These are phyloP conservation scores for Neolentinus lepideus DNA, from an alignment of 1,284 basidiomycete species.

Conservation along the genomic window DNA sequence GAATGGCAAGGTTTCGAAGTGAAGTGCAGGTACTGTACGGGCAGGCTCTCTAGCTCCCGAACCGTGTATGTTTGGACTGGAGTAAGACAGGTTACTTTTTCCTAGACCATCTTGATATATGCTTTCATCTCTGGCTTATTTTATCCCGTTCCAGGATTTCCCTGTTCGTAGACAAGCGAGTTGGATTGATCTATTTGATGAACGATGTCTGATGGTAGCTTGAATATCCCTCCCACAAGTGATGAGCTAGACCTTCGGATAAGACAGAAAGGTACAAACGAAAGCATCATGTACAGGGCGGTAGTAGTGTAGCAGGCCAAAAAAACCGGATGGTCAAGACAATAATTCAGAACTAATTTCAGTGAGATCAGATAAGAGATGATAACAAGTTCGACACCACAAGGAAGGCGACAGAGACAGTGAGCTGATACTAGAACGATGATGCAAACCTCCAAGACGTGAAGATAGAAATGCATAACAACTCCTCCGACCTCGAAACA, in stretches of 20 bases:
- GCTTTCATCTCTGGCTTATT: neutral
- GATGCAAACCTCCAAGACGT: neutral
- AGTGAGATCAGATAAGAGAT: slow-evolving; percentile 15
- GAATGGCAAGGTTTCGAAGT: slow-evolving; percentile 55
- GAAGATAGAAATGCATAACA: neutral
- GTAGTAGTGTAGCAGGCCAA: neutral
- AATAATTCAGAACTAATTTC: slow-evolving; percentile 21
- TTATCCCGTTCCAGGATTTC: neutral
- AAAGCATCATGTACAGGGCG: neutral
- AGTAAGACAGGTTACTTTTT: neutral
- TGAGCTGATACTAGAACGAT: neutral
- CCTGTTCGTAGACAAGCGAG: neutral
- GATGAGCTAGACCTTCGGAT: neutral
- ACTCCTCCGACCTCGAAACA: neutral
- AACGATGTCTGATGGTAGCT: neutral
- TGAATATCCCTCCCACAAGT: neutral
- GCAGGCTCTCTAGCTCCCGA: neutral
- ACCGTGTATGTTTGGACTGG: neutral
- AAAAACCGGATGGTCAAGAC: slow-evolving; percentile 27
- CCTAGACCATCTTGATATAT: neutral
- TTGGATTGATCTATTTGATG: neutral
- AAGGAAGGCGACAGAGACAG: neutral
- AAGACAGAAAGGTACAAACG: neutral
- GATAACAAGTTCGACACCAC: slow-evolving; percentile 1
- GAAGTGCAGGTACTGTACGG: slow-evolving; percentile 32